Conservation (phyloP, 2,329 filamentous ascomycete species). For the Claviceps sp. region DNA sequence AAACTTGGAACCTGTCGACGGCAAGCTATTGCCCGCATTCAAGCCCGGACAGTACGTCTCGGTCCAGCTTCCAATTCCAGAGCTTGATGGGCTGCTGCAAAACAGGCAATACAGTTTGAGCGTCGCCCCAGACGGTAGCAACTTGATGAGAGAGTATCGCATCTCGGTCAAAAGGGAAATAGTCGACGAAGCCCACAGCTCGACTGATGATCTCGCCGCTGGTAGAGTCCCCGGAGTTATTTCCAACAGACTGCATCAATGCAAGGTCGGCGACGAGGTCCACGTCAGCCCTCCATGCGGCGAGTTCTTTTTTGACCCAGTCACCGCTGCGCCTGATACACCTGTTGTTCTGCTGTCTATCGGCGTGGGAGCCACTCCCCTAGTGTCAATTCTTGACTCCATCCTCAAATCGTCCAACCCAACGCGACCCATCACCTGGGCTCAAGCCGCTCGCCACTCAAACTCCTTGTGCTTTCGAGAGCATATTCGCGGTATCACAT, state of each 20-base stretch:
- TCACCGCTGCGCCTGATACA: conserved; percentile 25
- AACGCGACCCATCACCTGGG: conserved; percentile 41
- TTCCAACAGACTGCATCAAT: conserved; percentile 39
- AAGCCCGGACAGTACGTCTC: conserved; percentile 63
- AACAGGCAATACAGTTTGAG: conserved; percentile 65
- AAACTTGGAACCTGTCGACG: conserved; percentile 52
- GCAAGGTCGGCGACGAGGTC: conserved; percentile 36
- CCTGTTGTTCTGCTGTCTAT: conserved; percentile 55
- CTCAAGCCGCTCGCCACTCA: conserved; percentile 44
- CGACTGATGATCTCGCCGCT: conserved; percentile 19
- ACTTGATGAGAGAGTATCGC: conserved; percentile 47
- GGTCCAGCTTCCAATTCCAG: conserved; percentile 46
- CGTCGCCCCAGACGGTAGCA: conserved; percentile 32
- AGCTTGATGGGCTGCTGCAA: conserved; percentile 47
- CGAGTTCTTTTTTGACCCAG: conserved; percentile 47
- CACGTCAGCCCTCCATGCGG: conserved; percentile 43
- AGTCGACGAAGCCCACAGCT: conserved; percentile 10
- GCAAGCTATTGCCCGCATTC: conserved; percentile 41
- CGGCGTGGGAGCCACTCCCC: conserved; percentile 55
- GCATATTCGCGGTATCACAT: conserved; percentile 27
- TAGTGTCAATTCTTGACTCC: conserved; percentile 51
- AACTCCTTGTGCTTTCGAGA: conserved; percentile 40
- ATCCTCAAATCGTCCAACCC: conserved; percentile 22
- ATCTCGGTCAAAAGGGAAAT: conserved; percentile 60
- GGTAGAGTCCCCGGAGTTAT: conserved; percentile 31